Evolutionary conservation across 306 rosid genomes (phyloP).

Genomic region (Castanopsis chinensis): DNA sequence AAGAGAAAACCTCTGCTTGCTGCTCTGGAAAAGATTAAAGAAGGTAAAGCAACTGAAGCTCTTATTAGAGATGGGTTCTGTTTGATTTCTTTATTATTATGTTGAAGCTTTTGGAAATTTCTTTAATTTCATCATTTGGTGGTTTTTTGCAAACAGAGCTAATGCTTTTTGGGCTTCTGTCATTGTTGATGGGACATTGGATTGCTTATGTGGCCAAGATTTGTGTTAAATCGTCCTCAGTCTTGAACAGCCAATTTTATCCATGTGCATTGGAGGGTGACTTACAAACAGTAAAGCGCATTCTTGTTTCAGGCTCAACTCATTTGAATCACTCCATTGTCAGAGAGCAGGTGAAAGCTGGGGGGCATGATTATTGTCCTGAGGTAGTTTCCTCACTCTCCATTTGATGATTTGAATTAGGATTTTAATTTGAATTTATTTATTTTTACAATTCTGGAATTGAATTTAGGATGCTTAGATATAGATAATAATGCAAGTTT

Average conservation of each 20-base stretch:
- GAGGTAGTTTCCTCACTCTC: constrained; percentile 41
- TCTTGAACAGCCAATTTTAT: constrained; percentile 58
- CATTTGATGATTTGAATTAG: background rate
- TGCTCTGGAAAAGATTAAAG: constrained; percentile 77
- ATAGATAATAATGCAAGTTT: background rate
- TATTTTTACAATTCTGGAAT: too few relatives aligned
- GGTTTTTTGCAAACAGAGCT: constrained; percentile 56
- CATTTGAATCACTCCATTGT: constrained; percentile 40
- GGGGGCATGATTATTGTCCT: constrained; percentile 56
- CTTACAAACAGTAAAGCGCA: constrained; percentile 14
- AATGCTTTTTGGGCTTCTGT: constrained; percentile 85
- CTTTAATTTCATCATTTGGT: background rate
- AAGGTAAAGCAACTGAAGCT: constrained; percentile 43
- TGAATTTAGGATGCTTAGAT: too few relatives aligned
- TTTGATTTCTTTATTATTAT: background rate
- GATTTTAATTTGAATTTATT: background rate
- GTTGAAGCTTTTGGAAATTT: background rate
- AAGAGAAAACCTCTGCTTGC: constrained; percentile 80
- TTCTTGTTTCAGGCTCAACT: constrained; percentile 24
- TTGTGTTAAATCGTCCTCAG: constrained; percentile 70
- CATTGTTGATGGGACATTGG: constrained; percentile 95
- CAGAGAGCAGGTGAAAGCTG: constrained; percentile 27
- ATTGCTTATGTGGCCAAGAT: constrained; percentile 75
- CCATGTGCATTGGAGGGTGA: constrained; percentile 55
- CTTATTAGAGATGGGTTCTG: background rate